A percentile compares a stretch with the other conserved stretches of the same genome.
phyloP scores from a whole-genome alignment of 1,284 basidiomycete species.

The Ceratobasidium sp. region DNA sequence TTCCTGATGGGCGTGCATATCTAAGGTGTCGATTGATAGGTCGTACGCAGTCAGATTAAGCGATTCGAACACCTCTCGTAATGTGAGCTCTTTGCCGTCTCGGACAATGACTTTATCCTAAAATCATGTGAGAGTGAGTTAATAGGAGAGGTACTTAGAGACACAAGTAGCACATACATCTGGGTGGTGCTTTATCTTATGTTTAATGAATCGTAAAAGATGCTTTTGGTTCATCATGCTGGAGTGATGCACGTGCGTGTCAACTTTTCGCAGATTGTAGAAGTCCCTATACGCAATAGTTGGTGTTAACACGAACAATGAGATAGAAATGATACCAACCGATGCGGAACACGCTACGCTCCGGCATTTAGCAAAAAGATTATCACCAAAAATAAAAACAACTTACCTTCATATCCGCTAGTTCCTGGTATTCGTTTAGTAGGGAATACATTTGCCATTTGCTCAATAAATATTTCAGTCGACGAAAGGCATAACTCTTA shows the following conservation, averaged over 20 bases:
- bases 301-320: neutral
- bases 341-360: conserved; percentile 73
- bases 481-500: conserved; percentile 94
- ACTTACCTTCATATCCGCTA: conserved; percentile 93
- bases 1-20: conserved; percentile 99
- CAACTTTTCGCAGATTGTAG: conserved; percentile 98
- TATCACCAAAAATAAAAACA: conserved; percentile 40
- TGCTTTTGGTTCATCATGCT: conserved; percentile 99
- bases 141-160: neutral
- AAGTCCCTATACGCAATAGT: conserved; percentile 77
- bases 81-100: conserved; percentile 88
- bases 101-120: conserved; percentile 97
- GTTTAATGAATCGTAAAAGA: conserved; percentile 98
- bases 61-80: conserved; percentile 95
- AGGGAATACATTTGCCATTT: conserved; percentile 96
- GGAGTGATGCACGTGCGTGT: conserved; percentile 98
- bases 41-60: conserved; percentile 97
- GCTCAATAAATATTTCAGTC: conserved; percentile 92
- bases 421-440: conserved; percentile 93
- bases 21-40: conserved; percentile 97
- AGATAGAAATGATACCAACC: conserved; percentile 56
- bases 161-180: conserved; percentile 67
- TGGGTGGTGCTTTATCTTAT: conserved; percentile 89
- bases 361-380: neutral
- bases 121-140: neutral